These are phyloP conservation scores for Glycine tomentella DNA, from an alignment of 306 rosid genomes.

Conservation along the genomic window DNA sequence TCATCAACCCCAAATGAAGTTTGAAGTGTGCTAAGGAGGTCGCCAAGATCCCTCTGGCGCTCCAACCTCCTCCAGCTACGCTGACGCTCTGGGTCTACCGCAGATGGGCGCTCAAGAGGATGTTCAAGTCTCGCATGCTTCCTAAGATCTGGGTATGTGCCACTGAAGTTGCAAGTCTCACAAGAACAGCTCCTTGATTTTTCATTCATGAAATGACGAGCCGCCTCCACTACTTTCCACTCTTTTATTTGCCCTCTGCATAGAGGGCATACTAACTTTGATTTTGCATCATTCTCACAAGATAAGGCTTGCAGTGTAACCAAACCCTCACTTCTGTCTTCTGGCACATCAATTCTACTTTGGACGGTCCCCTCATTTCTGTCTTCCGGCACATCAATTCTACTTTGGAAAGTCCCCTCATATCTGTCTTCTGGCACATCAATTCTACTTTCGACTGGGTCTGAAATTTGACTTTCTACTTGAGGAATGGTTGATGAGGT, in stretches of 20 bases:
- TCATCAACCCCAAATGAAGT: constrained; percentile 85
- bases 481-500: constrained; percentile 51
- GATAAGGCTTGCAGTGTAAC: constrained; percentile 58
- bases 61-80: constrained; percentile 93
- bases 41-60: constrained; percentile 95
- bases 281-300: constrained; percentile 67
- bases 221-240: constrained; percentile 82
- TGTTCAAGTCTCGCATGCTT: constrained; percentile 94
- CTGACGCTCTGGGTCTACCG: constrained; percentile 89
- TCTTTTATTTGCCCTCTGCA: constrained; percentile 92
- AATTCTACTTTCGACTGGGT: constrained; percentile 38
- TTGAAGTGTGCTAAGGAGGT: constrained; percentile 89
- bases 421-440: constrained; percentile 41
- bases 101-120: constrained; percentile 90
- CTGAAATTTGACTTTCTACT: constrained; percentile 57
- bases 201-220: constrained; percentile 92
- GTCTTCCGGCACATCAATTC: constrained; percentile 60
- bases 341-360: constrained; percentile 56
- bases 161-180: constrained; percentile 81
- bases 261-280: constrained; percentile 85
- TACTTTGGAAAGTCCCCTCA: constrained; percentile 37
- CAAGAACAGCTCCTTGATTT: constrained; percentile 91
- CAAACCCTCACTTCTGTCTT: constrained; percentile 60
- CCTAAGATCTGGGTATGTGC: constrained; percentile 88
- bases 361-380: constrained; percentile 33